These are phyloP conservation scores for Sporisorium graminicola DNA, from an alignment of 1,284 basidiomycete genomes.

Conservation along the genomic window DNA sequence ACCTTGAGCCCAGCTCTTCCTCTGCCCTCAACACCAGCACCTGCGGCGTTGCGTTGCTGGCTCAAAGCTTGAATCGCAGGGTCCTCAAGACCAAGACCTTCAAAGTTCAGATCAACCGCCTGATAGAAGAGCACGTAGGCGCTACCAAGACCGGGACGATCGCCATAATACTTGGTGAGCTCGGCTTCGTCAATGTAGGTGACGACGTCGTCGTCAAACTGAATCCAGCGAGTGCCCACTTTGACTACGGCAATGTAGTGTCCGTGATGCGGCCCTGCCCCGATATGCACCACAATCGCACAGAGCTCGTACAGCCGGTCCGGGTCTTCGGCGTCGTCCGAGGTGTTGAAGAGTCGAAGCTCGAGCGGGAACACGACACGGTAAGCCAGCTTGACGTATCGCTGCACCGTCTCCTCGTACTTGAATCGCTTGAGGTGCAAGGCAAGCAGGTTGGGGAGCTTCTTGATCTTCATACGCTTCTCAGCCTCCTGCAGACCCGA, in stretches of 20 bases:
- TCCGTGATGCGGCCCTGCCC: constrained; percentile 93
- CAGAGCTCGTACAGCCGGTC: constrained; percentile 90
- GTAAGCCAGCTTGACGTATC: constrained; percentile 93
- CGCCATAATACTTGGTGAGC: constrained; percentile 93
- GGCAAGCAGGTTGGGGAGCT: constrained; percentile 90
- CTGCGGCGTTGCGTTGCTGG: constrained; percentile 19
- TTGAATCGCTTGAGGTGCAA: constrained; percentile 98
- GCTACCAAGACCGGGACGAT: constrained; percentile 81
- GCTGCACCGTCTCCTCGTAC: constrained; percentile 88
- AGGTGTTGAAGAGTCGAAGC: constrained; percentile 93
- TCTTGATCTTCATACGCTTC: constrained; percentile 98
- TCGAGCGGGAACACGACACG: constrained; percentile 95
- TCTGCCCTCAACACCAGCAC: constrained; percentile 8
- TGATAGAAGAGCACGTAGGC: constrained; percentile 99
- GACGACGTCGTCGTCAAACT: constrained; percentile 96
- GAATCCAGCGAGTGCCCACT: constrained; percentile 83
- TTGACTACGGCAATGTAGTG: constrained; percentile 97
- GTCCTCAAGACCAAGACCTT: constrained; percentile 35
- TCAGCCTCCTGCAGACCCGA: constrained; percentile 97
- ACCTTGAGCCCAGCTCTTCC: constrained; percentile 29
- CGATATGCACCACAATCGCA: constrained; percentile 96
- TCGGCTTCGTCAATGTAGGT: constrained; percentile 87
- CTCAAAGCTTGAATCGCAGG: constrained; percentile 26
- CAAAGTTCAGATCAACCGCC: constrained; percentile 77
- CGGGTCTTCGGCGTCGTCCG: constrained; percentile 90